phyloP scores from a whole-genome alignment of 495 filamentous ascomycete species.

The Achaetomiella virescens region DNA sequence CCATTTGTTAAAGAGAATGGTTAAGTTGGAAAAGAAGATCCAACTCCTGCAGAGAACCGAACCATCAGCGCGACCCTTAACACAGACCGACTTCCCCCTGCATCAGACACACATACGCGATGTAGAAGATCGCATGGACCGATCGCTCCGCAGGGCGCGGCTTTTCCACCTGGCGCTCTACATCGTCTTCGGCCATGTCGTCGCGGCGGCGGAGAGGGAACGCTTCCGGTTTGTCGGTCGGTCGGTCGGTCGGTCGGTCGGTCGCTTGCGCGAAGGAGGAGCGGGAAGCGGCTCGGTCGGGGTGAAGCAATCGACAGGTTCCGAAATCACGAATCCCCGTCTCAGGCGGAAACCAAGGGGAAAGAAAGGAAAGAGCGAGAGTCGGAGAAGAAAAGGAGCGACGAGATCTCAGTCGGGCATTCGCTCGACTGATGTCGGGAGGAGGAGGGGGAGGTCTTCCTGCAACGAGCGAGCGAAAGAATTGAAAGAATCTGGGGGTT shows the following conservation, averaged over 20 bases:
- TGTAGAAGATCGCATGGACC: slow-evolving; percentile 20
- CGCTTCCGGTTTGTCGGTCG: background rate
- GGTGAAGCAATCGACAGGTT: background rate
- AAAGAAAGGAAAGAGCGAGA: background rate
- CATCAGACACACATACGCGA: slow-evolving; percentile 14
- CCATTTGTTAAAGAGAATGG: slow-evolving; percentile 95
- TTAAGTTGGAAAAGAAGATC: slow-evolving; percentile 81
- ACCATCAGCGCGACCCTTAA: background rate
- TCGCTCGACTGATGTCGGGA: background rate
- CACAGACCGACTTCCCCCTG: background rate
- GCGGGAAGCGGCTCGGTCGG: background rate
- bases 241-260: background rate
- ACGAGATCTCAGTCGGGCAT: background rate
- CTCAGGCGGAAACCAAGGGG: background rate
- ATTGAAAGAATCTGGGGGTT: too few species aligned
- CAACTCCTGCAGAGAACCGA: slow-evolving; percentile 53
- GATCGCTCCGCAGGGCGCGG: slow-evolving; percentile 13
- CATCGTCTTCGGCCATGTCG: slow-evolving; percentile 20
- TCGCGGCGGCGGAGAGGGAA: background rate
- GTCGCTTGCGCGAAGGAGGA: background rate
- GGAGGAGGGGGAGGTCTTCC: background rate
- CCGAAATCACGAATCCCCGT: background rate
- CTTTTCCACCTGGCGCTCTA: slow-evolving; percentile 21
- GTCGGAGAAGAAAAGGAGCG: background rate
- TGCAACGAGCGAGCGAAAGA: background rate